These are phyloP conservation scores for Saposhnikovia divaricata DNA, from an alignment of 129 eudicot genomes.

Conservation along the genomic window DNA sequence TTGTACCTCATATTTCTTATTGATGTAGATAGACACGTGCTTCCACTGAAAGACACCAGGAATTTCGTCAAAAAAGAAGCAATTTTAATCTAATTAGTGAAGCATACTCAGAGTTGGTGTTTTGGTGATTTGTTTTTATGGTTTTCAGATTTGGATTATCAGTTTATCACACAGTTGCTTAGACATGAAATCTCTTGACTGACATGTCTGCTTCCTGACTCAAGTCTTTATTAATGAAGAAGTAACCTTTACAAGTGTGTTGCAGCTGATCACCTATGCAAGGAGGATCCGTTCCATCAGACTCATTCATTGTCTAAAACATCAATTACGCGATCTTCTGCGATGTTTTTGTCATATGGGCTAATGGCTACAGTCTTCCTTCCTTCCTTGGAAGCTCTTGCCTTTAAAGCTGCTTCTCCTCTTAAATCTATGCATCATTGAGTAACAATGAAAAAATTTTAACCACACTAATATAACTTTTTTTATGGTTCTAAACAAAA, in stretches of 20 bases:
- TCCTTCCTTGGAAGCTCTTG: slow-evolving; percentile 62
- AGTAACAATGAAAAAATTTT: background rate
- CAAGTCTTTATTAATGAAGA: background rate
- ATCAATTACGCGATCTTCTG: slow-evolving; percentile 29
- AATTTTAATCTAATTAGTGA: too few relatives aligned
- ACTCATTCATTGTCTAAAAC: slow-evolving; percentile 29
- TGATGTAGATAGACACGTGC: slow-evolving; percentile 66
- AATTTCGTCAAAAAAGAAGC: background rate
- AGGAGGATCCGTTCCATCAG: slow-evolving; percentile 42
- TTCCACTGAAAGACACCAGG: slow-evolving; percentile 62
- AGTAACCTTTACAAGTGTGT: slow-evolving; percentile 56
- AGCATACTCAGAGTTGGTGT: too few relatives aligned
- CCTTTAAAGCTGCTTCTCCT: slow-evolving; percentile 75
- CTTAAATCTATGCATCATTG: slow-evolving; percentile 42
- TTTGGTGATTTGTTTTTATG: too few relatives aligned
- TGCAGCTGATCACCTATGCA: slow-evolving; percentile 71
- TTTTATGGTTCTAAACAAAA: background rate
- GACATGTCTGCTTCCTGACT: too few relatives aligned
- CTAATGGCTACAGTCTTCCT: slow-evolving; percentile 70
- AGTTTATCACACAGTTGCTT: background rate
- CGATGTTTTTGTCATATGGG: slow-evolving; percentile 62
- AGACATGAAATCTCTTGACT: too few relatives aligned
- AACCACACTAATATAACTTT: too few relatives aligned
- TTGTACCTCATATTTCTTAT: slow-evolving; percentile 66
- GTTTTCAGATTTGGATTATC: too few relatives aligned